These are phyloP conservation scores for Leptosphaerulina australis DNA, from an alignment of 2,329 filamentous ascomycete species.

Conservation along the genomic window DNA sequence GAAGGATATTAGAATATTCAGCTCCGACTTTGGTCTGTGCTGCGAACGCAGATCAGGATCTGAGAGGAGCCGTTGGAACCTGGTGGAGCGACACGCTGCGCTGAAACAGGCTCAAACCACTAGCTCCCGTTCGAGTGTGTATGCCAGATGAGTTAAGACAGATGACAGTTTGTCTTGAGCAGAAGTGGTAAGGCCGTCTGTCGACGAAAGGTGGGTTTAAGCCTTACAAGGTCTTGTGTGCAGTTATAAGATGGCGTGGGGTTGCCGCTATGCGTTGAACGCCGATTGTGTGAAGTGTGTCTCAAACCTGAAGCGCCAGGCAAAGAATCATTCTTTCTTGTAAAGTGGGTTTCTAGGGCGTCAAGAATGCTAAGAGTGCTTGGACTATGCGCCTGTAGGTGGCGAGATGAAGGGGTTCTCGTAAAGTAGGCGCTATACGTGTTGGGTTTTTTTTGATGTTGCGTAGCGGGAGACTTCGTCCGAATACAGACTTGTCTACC, in stretches of 20 bases:
- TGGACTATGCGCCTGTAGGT: slow-evolving; percentile 32
- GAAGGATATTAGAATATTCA: slow-evolving; percentile 46
- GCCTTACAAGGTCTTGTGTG: slow-evolving; percentile 27
- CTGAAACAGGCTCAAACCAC: slow-evolving; percentile 49
- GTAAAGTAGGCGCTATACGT: slow-evolving; percentile 3
- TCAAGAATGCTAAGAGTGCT: slow-evolving; percentile 25
- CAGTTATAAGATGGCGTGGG: slow-evolving; percentile 27
- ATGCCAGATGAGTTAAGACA: slow-evolving; percentile 38
- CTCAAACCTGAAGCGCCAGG: slow-evolving; percentile 50
- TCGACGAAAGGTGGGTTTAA: slow-evolving; percentile 10
- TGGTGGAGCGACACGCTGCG: slow-evolving; percentile 40
- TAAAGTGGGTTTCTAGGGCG: slow-evolving; percentile 26
- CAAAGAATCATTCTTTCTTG: slow-evolving; percentile 44
- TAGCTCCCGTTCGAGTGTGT: slow-evolving; percentile 35
- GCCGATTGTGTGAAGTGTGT: slow-evolving; percentile 47
- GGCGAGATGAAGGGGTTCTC: slow-evolving; percentile 28
- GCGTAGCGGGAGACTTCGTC: background rate
- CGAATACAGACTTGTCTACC: background rate
- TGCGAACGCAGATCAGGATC: slow-evolving; percentile 40
- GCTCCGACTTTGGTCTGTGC: slow-evolving; percentile 31
- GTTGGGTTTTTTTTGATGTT: slow-evolving; percentile 1
- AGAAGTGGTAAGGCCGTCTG: slow-evolving; percentile 19
- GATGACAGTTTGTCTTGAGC: slow-evolving; percentile 37
- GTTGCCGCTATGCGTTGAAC: slow-evolving; percentile 38
- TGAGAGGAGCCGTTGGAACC: slow-evolving; percentile 25